Base-by-base conservation (phyloP, 2,329 filamentous ascomycete species). In the Ceratocystis huliohia region DNA sequence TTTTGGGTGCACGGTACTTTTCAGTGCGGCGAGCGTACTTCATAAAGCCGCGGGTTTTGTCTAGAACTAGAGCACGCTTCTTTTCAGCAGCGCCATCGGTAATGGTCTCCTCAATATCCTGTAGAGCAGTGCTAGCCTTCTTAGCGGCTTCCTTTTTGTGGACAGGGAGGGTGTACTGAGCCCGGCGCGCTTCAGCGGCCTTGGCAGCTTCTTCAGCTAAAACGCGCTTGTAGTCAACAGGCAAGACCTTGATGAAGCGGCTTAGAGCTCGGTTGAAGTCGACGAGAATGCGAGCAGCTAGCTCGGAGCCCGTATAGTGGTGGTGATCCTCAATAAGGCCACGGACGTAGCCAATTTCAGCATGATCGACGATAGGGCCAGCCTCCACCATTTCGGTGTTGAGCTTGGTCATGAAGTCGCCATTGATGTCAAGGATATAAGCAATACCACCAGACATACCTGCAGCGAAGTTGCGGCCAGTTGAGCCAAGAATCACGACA, bases 381-480 rank as follows among this genome's bases (percentile, higher is more conserved):
- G 93, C 86, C 78, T 96, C 92, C 71, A 97, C 93, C 93, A 97
- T 96, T 79, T 97, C 93, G 73, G 86, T 88, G 79, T 97, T 97
- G 78, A 96, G 88, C 83, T 96, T 96, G 72, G 87, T 85, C 75
- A 89, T 81, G 79, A 96, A 96, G 77, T 96, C 91, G 70, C 88
- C 84, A 75, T 93, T 84, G 73, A 94, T 88, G 73, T 97, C 93
- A 37, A 97, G 84, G 65, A 96, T 85, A 73, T 96, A 97, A 20
- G 92, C 92, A 73, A 97, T 96, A 81, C 93, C 93, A 74, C 93
- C 93, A 73, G 92, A 96, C 93, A 97, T 97, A 81, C 93, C 93
- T 69, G 93, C 93, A 72, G 92, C 93, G 74, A 97, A 97, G 81
- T 97, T 97, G 72, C 93, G 92, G 59, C 93, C 93, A 74, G 91